Conservation (phyloP, 148 eudicot species). For the Dianthus caryophyllus region DNA sequence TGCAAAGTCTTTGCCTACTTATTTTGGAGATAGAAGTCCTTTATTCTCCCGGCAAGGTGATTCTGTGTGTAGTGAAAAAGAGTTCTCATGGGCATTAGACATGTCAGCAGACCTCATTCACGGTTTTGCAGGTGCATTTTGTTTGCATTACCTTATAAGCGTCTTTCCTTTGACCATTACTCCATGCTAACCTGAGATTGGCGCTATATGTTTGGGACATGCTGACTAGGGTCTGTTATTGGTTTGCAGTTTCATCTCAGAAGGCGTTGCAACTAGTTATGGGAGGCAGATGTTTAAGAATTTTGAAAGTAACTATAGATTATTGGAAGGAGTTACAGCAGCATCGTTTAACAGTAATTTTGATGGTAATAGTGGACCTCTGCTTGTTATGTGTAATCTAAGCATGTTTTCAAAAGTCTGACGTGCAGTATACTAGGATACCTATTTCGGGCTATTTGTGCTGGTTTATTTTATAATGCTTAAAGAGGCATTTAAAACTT, state of each 20-base stretch:
- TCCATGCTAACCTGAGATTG: not conserved
- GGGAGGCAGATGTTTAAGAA: slow-evolving; percentile 88
- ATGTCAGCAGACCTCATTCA: slow-evolving; percentile 79
- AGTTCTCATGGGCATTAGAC: slow-evolving; percentile 92
- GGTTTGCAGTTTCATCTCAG: slow-evolving; percentile 89
- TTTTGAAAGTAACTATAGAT: slow-evolving; percentile 70
- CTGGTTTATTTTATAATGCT: too few relatives aligned
- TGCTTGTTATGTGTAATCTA: not conserved
- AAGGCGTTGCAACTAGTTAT: slow-evolving; percentile 87
- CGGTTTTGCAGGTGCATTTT: slow-evolving; percentile 76
- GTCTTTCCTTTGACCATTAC: slow-evolving; percentile 5
- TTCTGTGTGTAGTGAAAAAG: slow-evolving; percentile 31
- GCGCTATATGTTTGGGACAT: not conserved
- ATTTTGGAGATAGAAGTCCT: slow-evolving; percentile 30
- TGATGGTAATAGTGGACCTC: slow-evolving; percentile 56
- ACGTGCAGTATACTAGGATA: not conserved
- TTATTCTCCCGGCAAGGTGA: slow-evolving; percentile 30
- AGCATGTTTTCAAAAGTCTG: slow-evolving; percentile 2
- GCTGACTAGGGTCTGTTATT: slow-evolving; percentile 22
- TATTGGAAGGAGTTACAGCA: slow-evolving; percentile 50
- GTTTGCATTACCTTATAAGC: slow-evolving; percentile 8
- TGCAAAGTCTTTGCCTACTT: slow-evolving; percentile 24
- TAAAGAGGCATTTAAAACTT: slow-evolving; percentile 1
- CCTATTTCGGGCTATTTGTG: too few relatives aligned
- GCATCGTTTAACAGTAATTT: slow-evolving; percentile 36